Evolutionary conservation across 2,329 filamentous ascomycete species (phyloP).

Genomic region (Fusarium transvaalense): DNA sequence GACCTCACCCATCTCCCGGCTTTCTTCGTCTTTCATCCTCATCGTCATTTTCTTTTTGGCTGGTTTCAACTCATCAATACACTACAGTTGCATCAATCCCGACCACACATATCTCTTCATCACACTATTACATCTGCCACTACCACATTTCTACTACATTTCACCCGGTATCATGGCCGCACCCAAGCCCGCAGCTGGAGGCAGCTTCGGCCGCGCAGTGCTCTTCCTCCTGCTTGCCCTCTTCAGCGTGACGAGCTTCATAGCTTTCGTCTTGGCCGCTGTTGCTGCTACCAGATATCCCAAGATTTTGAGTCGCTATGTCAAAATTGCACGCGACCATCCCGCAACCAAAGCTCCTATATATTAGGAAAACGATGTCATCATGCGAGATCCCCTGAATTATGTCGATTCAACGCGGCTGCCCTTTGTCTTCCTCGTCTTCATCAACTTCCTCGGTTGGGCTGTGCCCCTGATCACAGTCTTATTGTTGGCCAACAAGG

Average conservation of each 20-base stretch:
- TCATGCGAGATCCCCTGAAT: not conserved
- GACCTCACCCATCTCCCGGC: not conserved
- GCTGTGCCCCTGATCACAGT: conserved; percentile 29
- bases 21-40: conserved; percentile 12
- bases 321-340: not conserved
- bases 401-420: not conserved
- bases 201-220: conserved; percentile 13
- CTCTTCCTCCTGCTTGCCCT: conserved; percentile 36
- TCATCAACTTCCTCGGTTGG: conserved; percentile 28
- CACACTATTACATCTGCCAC: not conserved
- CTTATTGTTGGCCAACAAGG: conserved; percentile 17
- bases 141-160: not conserved
- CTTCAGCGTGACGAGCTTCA: conserved; percentile 41
- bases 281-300: conserved; percentile 16
- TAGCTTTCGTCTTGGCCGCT: conserved; percentile 38
- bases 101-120: not conserved
- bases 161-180: not conserved
- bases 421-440: conserved; percentile 40
- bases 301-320: not conserved
- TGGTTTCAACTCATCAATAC: not conserved
- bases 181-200: too few species aligned
- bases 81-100: not conserved
- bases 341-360: not conserved
- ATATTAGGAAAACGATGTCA: not conserved
- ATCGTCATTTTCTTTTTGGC: conserved; percentile 10